phyloP scores from a whole-genome alignment of 1,139 yeast species.

The Hyphopichia khmerensis region DNA sequence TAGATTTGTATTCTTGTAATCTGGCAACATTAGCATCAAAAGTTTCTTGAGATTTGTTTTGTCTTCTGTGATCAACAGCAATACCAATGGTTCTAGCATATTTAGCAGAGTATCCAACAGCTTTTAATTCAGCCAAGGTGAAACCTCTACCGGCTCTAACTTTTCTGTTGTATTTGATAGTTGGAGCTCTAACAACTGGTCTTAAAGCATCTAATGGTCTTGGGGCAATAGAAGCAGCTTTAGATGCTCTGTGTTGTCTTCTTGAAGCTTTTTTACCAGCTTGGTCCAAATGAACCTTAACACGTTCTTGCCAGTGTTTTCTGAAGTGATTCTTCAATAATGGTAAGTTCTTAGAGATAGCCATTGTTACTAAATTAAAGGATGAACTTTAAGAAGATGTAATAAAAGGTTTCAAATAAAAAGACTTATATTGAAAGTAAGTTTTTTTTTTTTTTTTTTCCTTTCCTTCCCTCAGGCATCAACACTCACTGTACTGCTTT shows the following conservation, averaged over 20 bases:
- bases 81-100: conserved; percentile 98
- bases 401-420: background rate
- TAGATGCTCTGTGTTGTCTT: conserved; percentile 90
- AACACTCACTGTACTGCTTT: no score
- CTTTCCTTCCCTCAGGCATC: background rate
- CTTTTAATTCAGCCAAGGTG: conserved; percentile 97
- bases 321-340: conserved; percentile 95
- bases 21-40: conserved; percentile 94
- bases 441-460: conserved; percentile 2
- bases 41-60: conserved; percentile 96
- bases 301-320: conserved; percentile 99
- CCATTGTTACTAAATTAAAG: conserved; percentile 44
- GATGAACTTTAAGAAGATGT: background rate
- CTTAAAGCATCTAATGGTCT: conserved; percentile 95
- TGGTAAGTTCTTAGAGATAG: conserved; percentile 97
- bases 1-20: conserved; percentile 93
- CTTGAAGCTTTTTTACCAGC: conserved; percentile 98
- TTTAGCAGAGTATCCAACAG: conserved; percentile 92
- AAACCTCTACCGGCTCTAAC: conserved; percentile 99
- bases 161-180: conserved; percentile 98
- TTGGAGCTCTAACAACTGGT: conserved; percentile 98
- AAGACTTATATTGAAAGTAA: background rate
- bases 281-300: conserved; percentile 98
- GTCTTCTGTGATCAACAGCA: conserved; percentile 99
- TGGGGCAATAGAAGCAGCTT: conserved; percentile 96